Percentiles rank a stretch among this genome's conserved stretches.
Conservation (phyloP, 1,284 basidiomycete species). For the Meira nashicola region DNA sequence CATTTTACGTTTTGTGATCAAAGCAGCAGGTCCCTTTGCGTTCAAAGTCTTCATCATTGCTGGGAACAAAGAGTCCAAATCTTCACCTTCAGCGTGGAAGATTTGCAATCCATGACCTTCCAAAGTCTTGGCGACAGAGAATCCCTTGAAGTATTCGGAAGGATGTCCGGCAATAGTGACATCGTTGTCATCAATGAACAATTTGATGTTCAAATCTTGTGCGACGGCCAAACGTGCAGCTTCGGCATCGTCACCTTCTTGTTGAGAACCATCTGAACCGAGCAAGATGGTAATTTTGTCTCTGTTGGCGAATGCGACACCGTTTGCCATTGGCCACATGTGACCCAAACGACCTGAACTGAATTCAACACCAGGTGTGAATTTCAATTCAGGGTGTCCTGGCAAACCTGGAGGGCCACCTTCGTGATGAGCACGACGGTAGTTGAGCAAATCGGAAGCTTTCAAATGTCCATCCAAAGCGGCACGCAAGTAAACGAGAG, state of each 20-base stretch:
- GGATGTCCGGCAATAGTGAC: conserved; percentile 59
- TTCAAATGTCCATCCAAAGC: conserved; percentile 69
- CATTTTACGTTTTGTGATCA: conserved; percentile 71
- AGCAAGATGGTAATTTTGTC: conserved; percentile 72
- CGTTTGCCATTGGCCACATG: conserved; percentile 63
- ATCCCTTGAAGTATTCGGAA: conserved; percentile 74
- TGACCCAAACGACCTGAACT: conserved; percentile 60
- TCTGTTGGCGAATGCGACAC: conserved; percentile 70
- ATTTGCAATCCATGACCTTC: conserved; percentile 74
- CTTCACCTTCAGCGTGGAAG: conserved; percentile 67
- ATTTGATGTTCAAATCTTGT: conserved; percentile 71
- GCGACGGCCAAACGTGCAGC: conserved; percentile 78
- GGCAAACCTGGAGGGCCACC: conserved; percentile 57
- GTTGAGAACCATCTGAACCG: conserved; percentile 79
- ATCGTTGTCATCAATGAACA: conserved; percentile 73
- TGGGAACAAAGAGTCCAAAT: conserved; percentile 69
- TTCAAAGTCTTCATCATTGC: conserved; percentile 61
- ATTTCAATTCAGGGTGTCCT: conserved; percentile 75
- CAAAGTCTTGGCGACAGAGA: conserved; percentile 63
- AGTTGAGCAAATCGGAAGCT: conserved; percentile 70
- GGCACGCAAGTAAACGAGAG: conserved; percentile 74
- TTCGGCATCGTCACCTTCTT: conserved; percentile 82
- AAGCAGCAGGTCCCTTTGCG: conserved; percentile 70
- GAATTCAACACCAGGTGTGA: conserved; percentile 80
- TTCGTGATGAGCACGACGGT: conserved; percentile 66